A percentile compares a stretch with the other conserved stretches of the same genome.
Conservation (phyloP, 805 yeast genomes). For the Candida nemodendra region DNA sequence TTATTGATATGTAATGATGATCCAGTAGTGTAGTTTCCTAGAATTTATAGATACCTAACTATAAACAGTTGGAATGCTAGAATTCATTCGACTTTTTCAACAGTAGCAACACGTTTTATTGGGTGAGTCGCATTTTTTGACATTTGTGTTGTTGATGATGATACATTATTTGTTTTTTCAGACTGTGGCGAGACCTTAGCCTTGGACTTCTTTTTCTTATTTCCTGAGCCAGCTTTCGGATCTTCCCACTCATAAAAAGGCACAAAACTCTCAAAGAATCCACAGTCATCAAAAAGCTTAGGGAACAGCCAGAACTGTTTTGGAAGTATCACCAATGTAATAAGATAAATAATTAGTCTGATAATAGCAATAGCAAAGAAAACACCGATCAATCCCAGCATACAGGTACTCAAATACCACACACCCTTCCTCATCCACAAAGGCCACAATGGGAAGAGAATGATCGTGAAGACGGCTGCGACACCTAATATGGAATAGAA, state of each 20-base stretch:
- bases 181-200: neutral
- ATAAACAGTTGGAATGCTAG: too few species aligned
- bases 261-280: slow-evolving; percentile 85
- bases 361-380: slow-evolving; percentile 79
- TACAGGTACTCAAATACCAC: slow-evolving; percentile 81
- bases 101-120: slow-evolving; percentile 25
- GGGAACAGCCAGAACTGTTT: slow-evolving; percentile 97
- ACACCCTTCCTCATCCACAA: slow-evolving; percentile 81
- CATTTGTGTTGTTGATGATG: slow-evolving; percentile 11
- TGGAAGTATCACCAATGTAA: slow-evolving; percentile 56
- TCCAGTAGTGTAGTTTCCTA: neutral
- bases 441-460: slow-evolving; percentile 96
- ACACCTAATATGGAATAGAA: slow-evolving; percentile 65
- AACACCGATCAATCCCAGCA: slow-evolving; percentile 67
- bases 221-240: slow-evolving; percentile 28
- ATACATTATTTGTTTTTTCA: neutral
- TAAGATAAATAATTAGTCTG: slow-evolving; percentile 65
- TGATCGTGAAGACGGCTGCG: slow-evolving; percentile 58
- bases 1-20: neutral
- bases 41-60: neutral
- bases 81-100: slow-evolving; percentile 27
- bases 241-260: slow-evolving; percentile 83
- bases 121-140: slow-evolving; percentile 11
- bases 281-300: slow-evolving; percentile 92
- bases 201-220: slow-evolving; percentile 9